Conservation (phyloP, 1,284 basidiomycete species). For the Phellinidium pouzarii region DNA sequence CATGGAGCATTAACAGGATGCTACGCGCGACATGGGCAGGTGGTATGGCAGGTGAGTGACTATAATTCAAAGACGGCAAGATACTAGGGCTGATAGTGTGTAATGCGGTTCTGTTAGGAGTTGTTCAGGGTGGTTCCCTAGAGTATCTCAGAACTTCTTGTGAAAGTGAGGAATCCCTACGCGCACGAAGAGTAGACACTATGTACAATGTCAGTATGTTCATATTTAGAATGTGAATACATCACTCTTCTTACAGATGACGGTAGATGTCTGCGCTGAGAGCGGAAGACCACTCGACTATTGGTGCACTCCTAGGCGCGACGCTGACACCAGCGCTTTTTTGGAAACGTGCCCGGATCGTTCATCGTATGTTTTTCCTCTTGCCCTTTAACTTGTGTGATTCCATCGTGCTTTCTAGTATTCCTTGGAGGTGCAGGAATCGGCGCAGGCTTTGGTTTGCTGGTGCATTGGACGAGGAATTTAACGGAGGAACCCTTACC, state of each 20-base stretch:
- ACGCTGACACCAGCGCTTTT: conserved; percentile 16
- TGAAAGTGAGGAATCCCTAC: conserved; percentile 10
- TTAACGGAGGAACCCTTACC: conserved; percentile 11
- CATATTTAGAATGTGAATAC: neutral
- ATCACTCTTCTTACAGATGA: neutral
- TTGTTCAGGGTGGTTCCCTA: conserved; percentile 11
- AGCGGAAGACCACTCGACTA: conserved; percentile 19
- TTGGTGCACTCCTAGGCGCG: conserved; percentile 17
- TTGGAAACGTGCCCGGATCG: conserved; percentile 16
- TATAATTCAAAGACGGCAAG: no score
- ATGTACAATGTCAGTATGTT: conserved; percentile 16
- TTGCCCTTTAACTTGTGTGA: neutral
- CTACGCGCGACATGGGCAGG: conserved; percentile 18
- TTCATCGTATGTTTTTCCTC: conserved; percentile 13
- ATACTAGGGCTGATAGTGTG: no score
- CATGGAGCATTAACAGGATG: conserved; percentile 16
- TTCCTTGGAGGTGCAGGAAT: conserved; percentile 17
- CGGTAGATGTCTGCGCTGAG: conserved; percentile 14
- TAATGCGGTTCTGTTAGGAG: neutral
- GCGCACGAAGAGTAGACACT: conserved; percentile 11
- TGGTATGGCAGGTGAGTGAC: conserved; percentile 11
- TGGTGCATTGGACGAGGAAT: conserved; percentile 16
- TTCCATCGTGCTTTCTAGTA: conserved; percentile 3
- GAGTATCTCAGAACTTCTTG: conserved; percentile 14
- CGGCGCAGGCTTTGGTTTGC: conserved; percentile 16